These are phyloP conservation scores for Poa pratensis DNA, from an alignment of 176 grass and related monocot species.

Conservation along the genomic window DNA sequence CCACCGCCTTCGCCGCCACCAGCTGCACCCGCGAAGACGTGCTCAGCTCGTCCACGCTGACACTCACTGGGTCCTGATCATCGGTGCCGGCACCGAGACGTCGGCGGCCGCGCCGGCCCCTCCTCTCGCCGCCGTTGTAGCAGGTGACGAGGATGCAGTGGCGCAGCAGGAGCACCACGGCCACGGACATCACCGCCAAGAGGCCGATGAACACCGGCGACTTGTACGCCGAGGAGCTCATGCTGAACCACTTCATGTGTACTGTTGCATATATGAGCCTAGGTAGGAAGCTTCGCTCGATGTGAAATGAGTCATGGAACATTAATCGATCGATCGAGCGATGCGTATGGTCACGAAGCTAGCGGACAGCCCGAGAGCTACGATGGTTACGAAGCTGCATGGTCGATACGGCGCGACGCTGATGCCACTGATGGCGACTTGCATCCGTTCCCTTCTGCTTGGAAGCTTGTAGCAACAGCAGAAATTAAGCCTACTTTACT, in stretches of 20 bases:
- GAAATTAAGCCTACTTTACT: background rate
- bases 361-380: constrained; percentile 17
- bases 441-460: background rate
- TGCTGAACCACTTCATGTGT: background rate
- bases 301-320: background rate
- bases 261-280: background rate
- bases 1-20: constrained; percentile 12
- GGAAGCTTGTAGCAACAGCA: background rate
- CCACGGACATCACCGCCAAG: constrained; percentile 39
- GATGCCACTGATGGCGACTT: constrained; percentile 1
- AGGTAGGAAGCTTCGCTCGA: constrained; percentile 3
- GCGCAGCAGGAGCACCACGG: constrained; percentile 28
- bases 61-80: background rate
- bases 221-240: constrained; percentile 4
- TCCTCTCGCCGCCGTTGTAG: constrained; percentile 4
- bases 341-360: background rate
- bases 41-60: constrained; percentile 29
- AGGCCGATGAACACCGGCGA: constrained; percentile 54
- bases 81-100: background rate
- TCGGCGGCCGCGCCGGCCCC: background rate
- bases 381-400: constrained; percentile 44
- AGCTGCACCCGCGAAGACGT: constrained; percentile 45
- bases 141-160: constrained; percentile 49
- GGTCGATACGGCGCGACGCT: constrained; percentile 30
- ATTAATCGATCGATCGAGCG: background rate